Percentiles rank a stretch among this genome's conserved stretches.
phyloP scores from a whole-genome alignment of 768 basidiomycete species.

The Neoboletus subvelutipes region DNA sequence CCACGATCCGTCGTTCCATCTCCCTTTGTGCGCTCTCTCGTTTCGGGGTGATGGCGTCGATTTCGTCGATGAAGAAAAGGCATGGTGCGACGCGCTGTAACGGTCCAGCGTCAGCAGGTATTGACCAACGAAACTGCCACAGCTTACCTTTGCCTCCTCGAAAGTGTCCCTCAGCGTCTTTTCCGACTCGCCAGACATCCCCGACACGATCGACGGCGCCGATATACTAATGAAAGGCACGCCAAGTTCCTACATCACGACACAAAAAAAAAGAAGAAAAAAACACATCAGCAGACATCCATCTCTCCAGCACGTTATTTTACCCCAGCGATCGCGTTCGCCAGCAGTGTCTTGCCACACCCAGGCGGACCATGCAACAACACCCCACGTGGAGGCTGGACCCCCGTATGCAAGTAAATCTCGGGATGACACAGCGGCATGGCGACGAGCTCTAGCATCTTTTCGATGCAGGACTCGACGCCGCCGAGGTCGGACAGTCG shows the following conservation, averaged over 20 bases:
- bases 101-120: not conserved
- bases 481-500: constrained; percentile 88
- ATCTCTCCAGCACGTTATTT: constrained; percentile 21
- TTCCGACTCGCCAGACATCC: constrained; percentile 98
- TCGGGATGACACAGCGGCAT: constrained; percentile 96
- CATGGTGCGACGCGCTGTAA: constrained; percentile 84
- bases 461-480: constrained; percentile 81
- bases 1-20: constrained; percentile 97
- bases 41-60: constrained; percentile 97
- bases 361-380: constrained; percentile 94
- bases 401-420: constrained; percentile 90
- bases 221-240: constrained; percentile 94
- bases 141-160: constrained; percentile 86
- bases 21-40: constrained; percentile 96
- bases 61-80: constrained; percentile 95
- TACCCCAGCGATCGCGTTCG: constrained; percentile 94
- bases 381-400: constrained; percentile 89
- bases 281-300: not conserved
- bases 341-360: constrained; percentile 93
- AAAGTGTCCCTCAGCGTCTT: constrained; percentile 95
- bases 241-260: constrained; percentile 68
- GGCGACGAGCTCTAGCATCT: constrained; percentile 93
- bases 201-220: constrained; percentile 93
- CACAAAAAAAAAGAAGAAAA: too few relatives aligned
- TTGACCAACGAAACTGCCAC: not conserved